Evolutionary conservation across 495 filamentous ascomycete genomes (phyloP).

Genomic region (Penicillium alfredii): DNA sequence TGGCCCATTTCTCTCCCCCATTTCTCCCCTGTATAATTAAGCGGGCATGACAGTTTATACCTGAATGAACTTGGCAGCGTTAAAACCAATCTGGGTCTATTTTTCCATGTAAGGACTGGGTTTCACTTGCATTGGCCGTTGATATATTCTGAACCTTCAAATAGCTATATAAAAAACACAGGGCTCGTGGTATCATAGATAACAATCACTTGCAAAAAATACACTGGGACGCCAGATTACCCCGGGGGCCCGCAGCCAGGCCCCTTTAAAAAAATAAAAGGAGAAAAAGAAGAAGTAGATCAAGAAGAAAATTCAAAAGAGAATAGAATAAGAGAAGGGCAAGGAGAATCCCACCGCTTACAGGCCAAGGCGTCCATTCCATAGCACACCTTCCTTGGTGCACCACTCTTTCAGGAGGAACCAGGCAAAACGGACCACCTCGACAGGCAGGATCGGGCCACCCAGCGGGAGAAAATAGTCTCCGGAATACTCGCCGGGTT

Average conservation of each 20-base stretch:
- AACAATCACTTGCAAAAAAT: constrained; percentile 15
- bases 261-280: not conserved
- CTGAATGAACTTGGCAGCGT: not conserved
- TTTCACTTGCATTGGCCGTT: constrained; percentile 12
- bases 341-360: constrained; percentile 5
- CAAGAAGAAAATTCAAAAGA: constrained; percentile 3
- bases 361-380: constrained; percentile 33
- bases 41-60: constrained; percentile 7
- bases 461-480: constrained; percentile 40
- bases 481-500: constrained; percentile 37
- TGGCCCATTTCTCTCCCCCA: not conserved
- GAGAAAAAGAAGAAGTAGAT: constrained; percentile 1
- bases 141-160: constrained; percentile 16
- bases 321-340: constrained; percentile 2
- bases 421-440: constrained; percentile 43
- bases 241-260: too few species aligned
- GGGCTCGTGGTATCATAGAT: constrained; percentile 39
- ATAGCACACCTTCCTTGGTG: constrained; percentile 36
- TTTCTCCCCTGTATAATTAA: constrained; percentile 5
- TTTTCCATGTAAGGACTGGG: too few species aligned
- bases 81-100: too few species aligned
- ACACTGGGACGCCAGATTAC: constrained; percentile 11
- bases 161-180: constrained; percentile 21
- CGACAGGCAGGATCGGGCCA: constrained; percentile 35
- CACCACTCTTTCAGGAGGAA: constrained; percentile 44